Evolutionary conservation across 768 basidiomycete genomes (phyloP), one percentile per base, ranked within the genome.

Genomic region (Amylocystis lapponica): DNA sequence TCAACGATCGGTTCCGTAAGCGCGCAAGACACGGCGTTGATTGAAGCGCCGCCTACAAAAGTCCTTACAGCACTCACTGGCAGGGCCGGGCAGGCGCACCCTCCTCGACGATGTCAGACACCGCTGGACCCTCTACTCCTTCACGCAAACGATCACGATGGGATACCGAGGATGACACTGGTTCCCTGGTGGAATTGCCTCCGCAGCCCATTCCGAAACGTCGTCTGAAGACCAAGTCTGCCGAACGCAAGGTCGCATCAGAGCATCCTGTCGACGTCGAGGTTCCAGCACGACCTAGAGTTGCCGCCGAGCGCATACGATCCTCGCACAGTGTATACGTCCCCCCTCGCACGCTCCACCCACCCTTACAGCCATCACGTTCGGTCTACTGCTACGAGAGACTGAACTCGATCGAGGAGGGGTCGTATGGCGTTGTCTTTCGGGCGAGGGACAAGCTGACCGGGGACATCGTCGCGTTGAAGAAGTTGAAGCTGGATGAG

Each of bases 351-450:
- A 81, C 76, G 3, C 65, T 67, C 1, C 87, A 97, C 61, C 93
- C 93, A 23, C 70, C 81, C 2, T 78, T 98, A 19, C 66, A 75
- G 30, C 81, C 94, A 1, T 94, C 95, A 20, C 85, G 95, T 19
- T 94, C 92, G 4, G 95, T 97, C 1, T 95, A 92, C 65, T 81
- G 76, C 53, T 97, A 97, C 61, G 94, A 97, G 54, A 73, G 88
- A 31, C 71, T 99, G 42, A 99, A 99, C 62, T 90, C 96, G 55
- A 99, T 99, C 55, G 96, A 98, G 65, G 96, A 99, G 66, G 96
- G 96, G 4, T 92, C 90, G 0, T 99, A 99, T 53, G 96, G 96
- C 14, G 82, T 98, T 29, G 96, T 99, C 13, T 98, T 91, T 50
- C 82, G 96, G n/a, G 96, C 96, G 17, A 74, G 80, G 53, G 95